These are phyloP conservation scores for Candida sithepensis DNA, from an alignment of 805 yeast genomes.

Conservation along the genomic window DNA sequence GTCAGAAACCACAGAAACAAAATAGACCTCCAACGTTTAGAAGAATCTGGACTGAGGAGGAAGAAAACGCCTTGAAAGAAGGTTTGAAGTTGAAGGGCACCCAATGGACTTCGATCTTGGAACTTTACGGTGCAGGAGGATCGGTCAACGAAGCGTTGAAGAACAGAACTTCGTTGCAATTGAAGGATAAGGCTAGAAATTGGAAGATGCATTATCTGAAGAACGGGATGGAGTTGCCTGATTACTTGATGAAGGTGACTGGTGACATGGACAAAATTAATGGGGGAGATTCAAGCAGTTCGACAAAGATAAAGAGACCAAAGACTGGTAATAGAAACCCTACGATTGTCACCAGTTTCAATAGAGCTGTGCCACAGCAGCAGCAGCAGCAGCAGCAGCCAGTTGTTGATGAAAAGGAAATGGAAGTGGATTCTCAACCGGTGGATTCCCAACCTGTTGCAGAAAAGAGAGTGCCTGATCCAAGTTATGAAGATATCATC, in stretches of 20 bases:
- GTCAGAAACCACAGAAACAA: conserved; percentile 16
- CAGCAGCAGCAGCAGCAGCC: too few relatives aligned
- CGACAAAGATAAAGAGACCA: conserved; percentile 17
- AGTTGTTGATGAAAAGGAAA: background rate
- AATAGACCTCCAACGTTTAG: conserved; percentile 38
- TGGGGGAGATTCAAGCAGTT: conserved; percentile 8
- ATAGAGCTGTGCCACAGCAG: too few relatives aligned
- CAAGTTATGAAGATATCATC: conserved; percentile 23
- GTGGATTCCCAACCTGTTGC: too few relatives aligned
- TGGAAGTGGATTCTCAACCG: background rate
- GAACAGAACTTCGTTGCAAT: conserved; percentile 84
- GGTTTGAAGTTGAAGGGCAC: conserved; percentile 87
- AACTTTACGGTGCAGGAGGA: conserved; percentile 94
- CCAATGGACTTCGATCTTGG: conserved; percentile 88
- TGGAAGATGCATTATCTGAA: conserved; percentile 87
- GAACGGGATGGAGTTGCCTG: conserved; percentile 73
- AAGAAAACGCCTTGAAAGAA: conserved; percentile 76
- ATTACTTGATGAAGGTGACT: conserved; percentile 76
- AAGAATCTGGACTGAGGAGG: conserved; percentile 83
- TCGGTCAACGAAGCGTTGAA: conserved; percentile 76
- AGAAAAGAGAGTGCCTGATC: conserved; percentile 6
- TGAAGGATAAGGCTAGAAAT: conserved; percentile 94
- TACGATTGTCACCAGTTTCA: conserved; percentile 10
- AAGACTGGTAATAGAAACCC: conserved; percentile 18
- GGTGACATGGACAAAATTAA: conserved; percentile 59